A percentile compares a stretch with the other conserved stretches of the same genome.
phyloP scores from a whole-genome alignment of 768 basidiomycete species.

The Mycena floridula region DNA sequence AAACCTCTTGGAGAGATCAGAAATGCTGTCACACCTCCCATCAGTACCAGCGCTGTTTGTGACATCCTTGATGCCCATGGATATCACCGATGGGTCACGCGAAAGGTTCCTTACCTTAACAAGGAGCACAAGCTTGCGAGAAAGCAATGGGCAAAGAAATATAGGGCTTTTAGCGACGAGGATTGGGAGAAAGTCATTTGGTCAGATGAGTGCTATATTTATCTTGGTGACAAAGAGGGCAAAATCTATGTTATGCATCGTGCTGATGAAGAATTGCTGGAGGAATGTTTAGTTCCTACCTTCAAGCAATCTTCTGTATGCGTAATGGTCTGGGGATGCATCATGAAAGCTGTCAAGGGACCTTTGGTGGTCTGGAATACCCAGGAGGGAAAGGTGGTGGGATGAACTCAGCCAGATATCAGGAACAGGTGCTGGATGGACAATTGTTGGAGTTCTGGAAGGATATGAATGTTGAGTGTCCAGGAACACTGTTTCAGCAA shows the following conservation, averaged over 20 bases:
- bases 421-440: no score
- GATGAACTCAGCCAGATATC: no score
- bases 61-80: constrained; percentile 1
- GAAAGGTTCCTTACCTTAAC: constrained; percentile 13
- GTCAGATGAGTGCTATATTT: constrained; percentile 19
- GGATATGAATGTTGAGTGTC: no score
- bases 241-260: constrained; percentile 10
- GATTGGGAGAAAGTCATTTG: constrained; percentile 14
- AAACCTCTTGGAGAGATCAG: background rate
- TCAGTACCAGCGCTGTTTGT: background rate
- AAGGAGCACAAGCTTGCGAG: constrained; percentile 3
- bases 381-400: constrained; percentile 11
- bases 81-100: constrained; percentile 9
- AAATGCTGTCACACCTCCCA: background rate
- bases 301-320: constrained; percentile 8
- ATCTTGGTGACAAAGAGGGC: constrained; percentile 11
- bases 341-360: constrained; percentile 8
- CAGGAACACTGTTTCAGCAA: constrained; percentile 4
- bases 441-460: no score
- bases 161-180: background rate
- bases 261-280: constrained; percentile 5
- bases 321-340: constrained; percentile 10
- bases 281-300: constrained; percentile 9
- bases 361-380: constrained; percentile 10
- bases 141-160: constrained; percentile 11